Evolutionary conservation across 176 grass and related monocot genomes (phyloP), one percentile per base, ranked within the genome.

Genomic region (Bromus sterilis): DNA sequence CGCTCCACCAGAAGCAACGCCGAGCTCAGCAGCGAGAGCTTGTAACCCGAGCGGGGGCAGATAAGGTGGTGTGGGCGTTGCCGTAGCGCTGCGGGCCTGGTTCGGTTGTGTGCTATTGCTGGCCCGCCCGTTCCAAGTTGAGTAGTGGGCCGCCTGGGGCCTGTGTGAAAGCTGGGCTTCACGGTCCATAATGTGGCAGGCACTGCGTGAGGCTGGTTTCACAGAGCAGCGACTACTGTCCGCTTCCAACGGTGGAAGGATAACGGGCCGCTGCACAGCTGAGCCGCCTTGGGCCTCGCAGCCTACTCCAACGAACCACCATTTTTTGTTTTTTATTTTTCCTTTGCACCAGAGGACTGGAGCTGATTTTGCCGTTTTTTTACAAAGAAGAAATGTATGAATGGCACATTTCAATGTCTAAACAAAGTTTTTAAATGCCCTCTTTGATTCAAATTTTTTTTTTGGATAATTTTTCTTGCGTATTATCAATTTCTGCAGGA

Each of bases 191-290:
- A 35, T 66, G 32, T n/a, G 62, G 62, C 62, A 66, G 32, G 62
- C 62, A 87, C 1, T 10, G 81, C 81, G 78, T 79, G 44, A 82
- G 89, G 82, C 78, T 88, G 82, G 78, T 4, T 85, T 88, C 31
- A 88, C 86, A 88, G 86, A 88, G 86, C 89, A 88, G 78, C 89
- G 82, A 82, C 18, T 10, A 66, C 62, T 66, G 25, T 57, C 65
- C 36, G 29, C 65, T 82, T 59, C 48, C 73, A 48, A 84, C 74
- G 78, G 89, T 91, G 85, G 73, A 11, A 84, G 78, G 73, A 91
- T 58, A 36, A 85, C 73, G 37, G 66, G 58, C 23, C 3, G 25
- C 33, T 78, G 74, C 48, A 24, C 11, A 12, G 2, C 57, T 29
- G 57, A 25, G 10, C 57, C 57, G 5, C 0, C 0, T 51, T 51